phyloP scores from a whole-genome alignment of 306 rosid species.

The Vachellia pachyceras region DNA sequence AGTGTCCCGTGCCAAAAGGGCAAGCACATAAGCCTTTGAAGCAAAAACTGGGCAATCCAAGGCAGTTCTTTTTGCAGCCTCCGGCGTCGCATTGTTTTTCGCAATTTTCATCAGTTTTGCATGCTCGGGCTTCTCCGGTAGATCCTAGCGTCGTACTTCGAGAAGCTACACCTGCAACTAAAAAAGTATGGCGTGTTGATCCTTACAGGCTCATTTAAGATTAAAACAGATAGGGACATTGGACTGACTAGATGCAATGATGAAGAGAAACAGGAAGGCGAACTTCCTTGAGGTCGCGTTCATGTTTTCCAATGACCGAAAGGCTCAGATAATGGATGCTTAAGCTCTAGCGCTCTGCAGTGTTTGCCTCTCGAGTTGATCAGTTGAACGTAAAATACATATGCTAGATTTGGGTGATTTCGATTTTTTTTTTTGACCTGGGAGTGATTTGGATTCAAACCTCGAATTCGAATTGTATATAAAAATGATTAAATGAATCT shows the following conservation, averaged over 20 bases:
- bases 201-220: neutral
- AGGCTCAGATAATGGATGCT: neutral
- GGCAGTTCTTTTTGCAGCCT: constrained; percentile 9
- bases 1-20: constrained; percentile 9
- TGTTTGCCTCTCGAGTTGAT: neutral
- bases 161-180: neutral
- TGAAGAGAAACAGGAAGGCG: constrained; percentile 23
- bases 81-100: neutral
- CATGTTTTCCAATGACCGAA: neutral
- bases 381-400: too few relatives aligned
- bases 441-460: neutral
- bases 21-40: constrained; percentile 8
- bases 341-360: neutral
- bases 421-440: too few relatives aligned
- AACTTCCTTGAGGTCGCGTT: constrained; percentile 7
- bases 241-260: constrained; percentile 12
- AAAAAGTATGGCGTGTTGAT: neutral
- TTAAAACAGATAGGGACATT: neutral
- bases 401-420: too few relatives aligned
- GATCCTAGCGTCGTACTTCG: neutral
- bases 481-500: neutral
- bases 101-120: constrained; percentile 28
- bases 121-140: neutral
- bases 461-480: neutral
- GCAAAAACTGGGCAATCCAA: constrained; percentile 1